phyloP scores from a whole-genome alignment of 108 stramenopile genomes.

The Skeletonema costatum region DNA sequence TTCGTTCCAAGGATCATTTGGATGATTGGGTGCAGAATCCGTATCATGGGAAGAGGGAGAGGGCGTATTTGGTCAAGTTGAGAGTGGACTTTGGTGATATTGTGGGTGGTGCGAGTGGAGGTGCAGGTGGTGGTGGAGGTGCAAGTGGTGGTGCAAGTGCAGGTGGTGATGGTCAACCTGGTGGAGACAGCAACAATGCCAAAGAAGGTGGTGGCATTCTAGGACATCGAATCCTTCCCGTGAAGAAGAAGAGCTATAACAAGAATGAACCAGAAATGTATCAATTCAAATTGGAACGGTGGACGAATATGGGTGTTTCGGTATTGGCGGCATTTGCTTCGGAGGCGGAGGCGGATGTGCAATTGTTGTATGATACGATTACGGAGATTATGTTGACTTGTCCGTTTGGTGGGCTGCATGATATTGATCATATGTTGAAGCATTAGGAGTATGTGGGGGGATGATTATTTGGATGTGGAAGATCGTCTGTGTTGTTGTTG shows the following conservation, averaged over 20 bases:
- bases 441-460: not conserved
- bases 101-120: slow-evolving; percentile 1
- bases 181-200: not conserved
- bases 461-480: too few species aligned
- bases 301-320: slow-evolving; percentile 48
- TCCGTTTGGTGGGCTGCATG: slow-evolving; percentile 41
- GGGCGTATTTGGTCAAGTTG: slow-evolving; percentile 51
- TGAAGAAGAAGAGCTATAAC: slow-evolving; percentile 47
- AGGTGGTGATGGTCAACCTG: not conserved
- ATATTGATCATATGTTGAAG: slow-evolving; percentile 55
- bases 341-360: slow-evolving; percentile 38
- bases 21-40: slow-evolving; percentile 60
- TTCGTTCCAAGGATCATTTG: slow-evolving; percentile 39
- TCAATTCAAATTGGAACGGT: slow-evolving; percentile 57
- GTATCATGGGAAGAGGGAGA: slow-evolving; percentile 42
- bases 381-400: slow-evolving; percentile 36
- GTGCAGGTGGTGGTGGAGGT: not conserved
- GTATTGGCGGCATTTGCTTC: slow-evolving; percentile 59
- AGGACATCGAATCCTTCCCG: slow-evolving; percentile 47
- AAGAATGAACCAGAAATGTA: slow-evolving; percentile 52
- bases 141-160: not conserved
- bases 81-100: slow-evolving; percentile 51
- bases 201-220: slow-evolving; percentile 1
- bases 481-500: too few species aligned
- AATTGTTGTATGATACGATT: slow-evolving; percentile 39